Evolutionary conservation across 345 rosid species (phyloP).

Genomic region (Hypericum androsaemum): DNA sequence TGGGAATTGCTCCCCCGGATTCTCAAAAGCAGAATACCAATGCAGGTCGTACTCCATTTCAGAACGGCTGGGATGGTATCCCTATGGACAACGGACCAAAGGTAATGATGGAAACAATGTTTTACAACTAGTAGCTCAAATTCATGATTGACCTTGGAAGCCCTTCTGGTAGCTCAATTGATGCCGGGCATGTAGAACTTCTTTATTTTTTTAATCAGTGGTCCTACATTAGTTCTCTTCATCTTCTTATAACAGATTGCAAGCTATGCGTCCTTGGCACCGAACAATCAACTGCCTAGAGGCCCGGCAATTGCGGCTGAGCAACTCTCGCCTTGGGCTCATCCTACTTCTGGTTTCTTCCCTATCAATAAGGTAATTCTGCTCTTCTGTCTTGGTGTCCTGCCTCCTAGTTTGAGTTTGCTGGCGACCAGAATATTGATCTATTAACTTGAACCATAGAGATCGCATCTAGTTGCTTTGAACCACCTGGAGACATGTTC

Average conservation of each 20-base stretch:
- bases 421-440: no score
- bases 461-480: no score
- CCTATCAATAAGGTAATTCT: constrained; percentile 31
- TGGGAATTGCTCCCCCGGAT: constrained; percentile 48
- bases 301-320: constrained; percentile 21
- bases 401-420: no score
- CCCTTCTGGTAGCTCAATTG: no score
- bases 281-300: constrained; percentile 18
- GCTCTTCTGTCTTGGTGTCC: background rate
- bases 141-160: no score
- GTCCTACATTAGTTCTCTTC: constrained; percentile 4
- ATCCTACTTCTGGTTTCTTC: constrained; percentile 27
- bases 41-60: constrained; percentile 8
- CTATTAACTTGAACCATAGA: no score
- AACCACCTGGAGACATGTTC: no score
- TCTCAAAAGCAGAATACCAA: constrained; percentile 15
- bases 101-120: constrained; percentile 14
- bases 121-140: no score
- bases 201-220: background rate
- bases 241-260: constrained; percentile 18
- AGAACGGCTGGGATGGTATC: constrained; percentile 11
- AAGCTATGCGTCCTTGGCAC: constrained; percentile 18
- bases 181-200: no score
- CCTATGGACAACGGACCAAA: constrained; percentile 16
- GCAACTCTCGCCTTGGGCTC: constrained; percentile 26